These are phyloP conservation scores for Mycena haematopus DNA, from an alignment of 768 basidiomycete species.

Conservation along the genomic window DNA sequence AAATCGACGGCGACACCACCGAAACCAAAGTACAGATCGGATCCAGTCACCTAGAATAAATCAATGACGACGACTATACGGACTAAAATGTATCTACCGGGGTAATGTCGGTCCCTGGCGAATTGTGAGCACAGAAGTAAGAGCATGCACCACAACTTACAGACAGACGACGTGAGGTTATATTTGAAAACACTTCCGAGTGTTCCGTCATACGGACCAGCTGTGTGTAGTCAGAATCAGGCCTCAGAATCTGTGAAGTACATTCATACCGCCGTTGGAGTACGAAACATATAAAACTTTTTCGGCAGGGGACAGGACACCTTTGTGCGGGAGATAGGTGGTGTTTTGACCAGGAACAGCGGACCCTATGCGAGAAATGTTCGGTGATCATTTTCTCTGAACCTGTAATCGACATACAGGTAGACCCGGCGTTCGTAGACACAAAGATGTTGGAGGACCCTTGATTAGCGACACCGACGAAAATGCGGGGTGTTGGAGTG, in stretches of 20 bases:
- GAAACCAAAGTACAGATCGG: constrained; percentile 66
- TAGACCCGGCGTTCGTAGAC: constrained; percentile 59
- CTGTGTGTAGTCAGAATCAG: constrained; percentile 33
- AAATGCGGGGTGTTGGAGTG: constrained; percentile 64
- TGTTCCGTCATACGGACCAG: constrained; percentile 69
- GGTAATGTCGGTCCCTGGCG: constrained; percentile 63
- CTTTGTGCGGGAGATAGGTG: constrained; percentile 68
- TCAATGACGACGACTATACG: background rate
- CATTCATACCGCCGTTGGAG: constrained; percentile 49
- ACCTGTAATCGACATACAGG: constrained; percentile 47
- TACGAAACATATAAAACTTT: constrained; percentile 65
- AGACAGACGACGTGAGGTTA: constrained; percentile 57
- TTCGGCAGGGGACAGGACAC: constrained; percentile 64
- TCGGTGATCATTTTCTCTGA: background rate
- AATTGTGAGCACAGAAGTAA: background rate
- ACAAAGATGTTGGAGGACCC: constrained; percentile 64
- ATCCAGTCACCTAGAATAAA: constrained; percentile 43
- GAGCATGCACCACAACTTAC: constrained; percentile 33
- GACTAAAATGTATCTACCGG: constrained; percentile 43
- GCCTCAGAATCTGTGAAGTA: background rate
- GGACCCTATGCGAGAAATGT: constrained; percentile 46
- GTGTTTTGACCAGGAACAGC: constrained; percentile 64
- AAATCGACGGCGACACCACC: constrained; percentile 67
- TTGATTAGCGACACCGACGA: constrained; percentile 68
- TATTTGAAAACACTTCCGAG: constrained; percentile 57